phyloP scores from a whole-genome alignment of 805 yeast genomes.

The Pichia eremophila region DNA sequence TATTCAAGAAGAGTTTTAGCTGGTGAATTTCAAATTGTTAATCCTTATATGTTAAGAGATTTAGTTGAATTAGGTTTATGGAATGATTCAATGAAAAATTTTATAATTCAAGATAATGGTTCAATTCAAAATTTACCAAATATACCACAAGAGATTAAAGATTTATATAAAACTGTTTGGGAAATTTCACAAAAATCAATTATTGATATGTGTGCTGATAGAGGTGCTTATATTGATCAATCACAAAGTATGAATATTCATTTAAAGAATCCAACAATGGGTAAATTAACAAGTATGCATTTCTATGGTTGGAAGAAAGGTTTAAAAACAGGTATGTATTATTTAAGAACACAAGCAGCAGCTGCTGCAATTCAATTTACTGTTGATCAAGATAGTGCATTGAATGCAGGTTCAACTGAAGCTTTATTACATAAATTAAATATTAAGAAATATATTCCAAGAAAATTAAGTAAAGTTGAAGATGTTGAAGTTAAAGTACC shows the following conservation, averaged over 20 bases:
- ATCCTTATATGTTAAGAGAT: constrained; percentile 76
- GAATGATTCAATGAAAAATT: constrained; percentile 70
- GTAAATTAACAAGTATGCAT: constrained; percentile 95
- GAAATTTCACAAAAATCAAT: constrained; percentile 81
- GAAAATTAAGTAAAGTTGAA: constrained; percentile 20
- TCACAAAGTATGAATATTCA: constrained; percentile 89
- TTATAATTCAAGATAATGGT: constrained; percentile 72
- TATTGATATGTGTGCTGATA: constrained; percentile 78
- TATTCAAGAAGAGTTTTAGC: constrained; percentile 85
- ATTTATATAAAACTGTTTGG: constrained; percentile 89
- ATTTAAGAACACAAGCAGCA: constrained; percentile 95
- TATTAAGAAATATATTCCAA: constrained; percentile 27
- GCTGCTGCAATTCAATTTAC: constrained; percentile 94
- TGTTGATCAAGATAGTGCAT: constrained; percentile 42
- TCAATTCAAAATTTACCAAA: constrained; percentile 69
- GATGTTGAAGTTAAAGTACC: constrained; percentile 20
- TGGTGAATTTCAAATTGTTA: constrained; percentile 91
- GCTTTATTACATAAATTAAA: constrained; percentile 24
- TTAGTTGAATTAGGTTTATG: constrained; percentile 75
- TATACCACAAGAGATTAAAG: constrained; percentile 68
- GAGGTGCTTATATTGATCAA: constrained; percentile 74
- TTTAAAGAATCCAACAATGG: constrained; percentile 86
- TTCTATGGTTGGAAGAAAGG: constrained; percentile 99
- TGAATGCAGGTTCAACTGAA: constrained; percentile 19
- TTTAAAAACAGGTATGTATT: constrained; percentile 97